Percentiles rank a stretch among this genome's conserved stretches.
These are phyloP conservation scores for Ormosia emarginata DNA, from an alignment of 306 rosid species.

Conservation along the genomic window DNA sequence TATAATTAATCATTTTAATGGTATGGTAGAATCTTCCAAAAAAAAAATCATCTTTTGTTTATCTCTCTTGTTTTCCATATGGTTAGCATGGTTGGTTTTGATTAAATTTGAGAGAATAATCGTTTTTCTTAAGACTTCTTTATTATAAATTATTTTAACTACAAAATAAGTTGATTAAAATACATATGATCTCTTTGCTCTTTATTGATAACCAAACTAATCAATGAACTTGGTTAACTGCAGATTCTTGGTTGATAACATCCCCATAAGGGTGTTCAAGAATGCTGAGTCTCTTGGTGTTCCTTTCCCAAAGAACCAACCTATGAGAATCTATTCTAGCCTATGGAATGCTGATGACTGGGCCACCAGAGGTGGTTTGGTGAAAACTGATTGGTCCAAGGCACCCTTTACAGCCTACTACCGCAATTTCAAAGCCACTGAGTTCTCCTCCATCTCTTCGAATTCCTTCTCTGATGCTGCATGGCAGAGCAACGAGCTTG, in stretches of 20 bases:
- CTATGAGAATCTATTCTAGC: constrained; percentile 70
- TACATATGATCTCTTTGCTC: too few species aligned
- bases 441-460: constrained; percentile 26
- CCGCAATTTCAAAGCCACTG: constrained; percentile 57
- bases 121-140: too few species aligned
- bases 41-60: not conserved
- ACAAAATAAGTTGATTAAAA: too few species aligned
- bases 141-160: too few species aligned
- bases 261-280: constrained; percentile 75
- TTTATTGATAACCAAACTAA: not conserved
- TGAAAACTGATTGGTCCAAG: constrained; percentile 79
- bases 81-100: too few species aligned
- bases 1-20: too few species aligned
- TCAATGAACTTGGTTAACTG: not conserved
- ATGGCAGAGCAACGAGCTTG: constrained; percentile 56
- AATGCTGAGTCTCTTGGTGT: constrained; percentile 61
- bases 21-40: too few species aligned
- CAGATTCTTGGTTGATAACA: constrained; percentile 76
- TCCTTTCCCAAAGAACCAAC: constrained; percentile 75
- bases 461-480: constrained; percentile 35
- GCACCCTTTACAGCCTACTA: constrained; percentile 87
- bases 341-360: constrained; percentile 84
- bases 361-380: constrained; percentile 87
- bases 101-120: too few species aligned
- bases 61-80: not conserved